Evolutionary conservation across 768 basidiomycete species (phyloP).

Genomic region (Leccinum boreale): DNA sequence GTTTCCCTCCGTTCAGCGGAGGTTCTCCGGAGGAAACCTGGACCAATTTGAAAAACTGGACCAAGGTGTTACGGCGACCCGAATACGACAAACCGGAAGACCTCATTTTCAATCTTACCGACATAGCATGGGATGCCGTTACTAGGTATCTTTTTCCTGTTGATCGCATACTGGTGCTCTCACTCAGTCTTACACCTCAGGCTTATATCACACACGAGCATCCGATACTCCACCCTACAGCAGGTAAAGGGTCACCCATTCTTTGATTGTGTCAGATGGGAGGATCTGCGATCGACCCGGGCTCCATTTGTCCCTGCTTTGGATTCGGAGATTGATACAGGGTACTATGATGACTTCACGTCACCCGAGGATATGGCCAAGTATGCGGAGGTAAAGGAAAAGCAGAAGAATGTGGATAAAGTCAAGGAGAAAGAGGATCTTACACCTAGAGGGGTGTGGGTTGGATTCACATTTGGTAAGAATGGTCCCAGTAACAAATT

Average conservation of each 20-base stretch:
- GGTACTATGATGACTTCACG: slow-evolving; percentile 92
- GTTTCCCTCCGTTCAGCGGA: slow-evolving; percentile 98
- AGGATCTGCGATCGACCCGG: slow-evolving; percentile 65
- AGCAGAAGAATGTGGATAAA: slow-evolving; percentile 89
- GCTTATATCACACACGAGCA: slow-evolving; percentile 82
- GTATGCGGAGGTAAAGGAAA: slow-evolving; percentile 97
- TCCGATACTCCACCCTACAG: slow-evolving; percentile 70
- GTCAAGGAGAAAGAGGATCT: slow-evolving; percentile 86
- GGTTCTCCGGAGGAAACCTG: slow-evolving; percentile 96
- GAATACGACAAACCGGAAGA: slow-evolving; percentile 96
- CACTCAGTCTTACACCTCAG: slow-evolving; percentile 34
- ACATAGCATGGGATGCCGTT: slow-evolving; percentile 92
- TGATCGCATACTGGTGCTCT: not conserved
- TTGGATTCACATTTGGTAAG: slow-evolving; percentile 89
- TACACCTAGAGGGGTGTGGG: slow-evolving; percentile 76
- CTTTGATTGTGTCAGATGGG: slow-evolving; percentile 76
- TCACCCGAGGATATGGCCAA: slow-evolving; percentile 95
- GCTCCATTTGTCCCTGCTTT: slow-evolving; percentile 95
- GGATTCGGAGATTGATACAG: slow-evolving; percentile 92
- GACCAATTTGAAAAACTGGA: slow-evolving; percentile 99
- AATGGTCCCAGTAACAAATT: slow-evolving; percentile 60
- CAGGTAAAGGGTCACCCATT: slow-evolving; percentile 80
- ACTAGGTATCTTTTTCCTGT: slow-evolving; percentile 53
- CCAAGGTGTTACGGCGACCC: slow-evolving; percentile 84
- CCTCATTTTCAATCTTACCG: slow-evolving; percentile 91